Evolutionary conservation across 805 yeast species (phyloP).

Genomic region (Starmerella asiatica): DNA sequence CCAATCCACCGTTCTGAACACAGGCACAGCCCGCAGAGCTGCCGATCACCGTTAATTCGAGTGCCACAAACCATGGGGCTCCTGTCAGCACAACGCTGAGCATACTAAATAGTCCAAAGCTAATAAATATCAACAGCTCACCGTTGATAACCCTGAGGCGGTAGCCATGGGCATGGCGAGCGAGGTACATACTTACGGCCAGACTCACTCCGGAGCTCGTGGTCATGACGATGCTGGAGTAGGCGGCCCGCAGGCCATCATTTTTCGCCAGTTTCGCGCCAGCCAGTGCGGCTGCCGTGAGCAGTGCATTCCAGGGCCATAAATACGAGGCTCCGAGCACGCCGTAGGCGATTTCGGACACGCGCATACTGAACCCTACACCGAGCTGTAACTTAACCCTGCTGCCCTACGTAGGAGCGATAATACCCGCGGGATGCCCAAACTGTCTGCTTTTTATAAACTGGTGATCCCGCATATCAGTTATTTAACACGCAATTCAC

Average conservation of each 20-base stretch:
- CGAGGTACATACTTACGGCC: conserved; percentile 43
- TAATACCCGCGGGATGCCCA: too few species aligned
- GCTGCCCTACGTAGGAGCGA: too few species aligned
- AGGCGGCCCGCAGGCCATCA: conserved; percentile 34
- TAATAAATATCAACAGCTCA: conserved; percentile 39
- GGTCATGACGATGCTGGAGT: conserved; percentile 79
- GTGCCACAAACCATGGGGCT: conserved; percentile 26
- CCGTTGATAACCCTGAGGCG: conserved; percentile 47
- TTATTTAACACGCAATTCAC: too few species aligned
- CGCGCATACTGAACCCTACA: too few species aligned
- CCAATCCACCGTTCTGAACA: conserved; percentile 84
- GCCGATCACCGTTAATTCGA: conserved; percentile 48
- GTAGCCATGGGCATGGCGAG: conserved; percentile 55
- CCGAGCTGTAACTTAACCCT: too few species aligned
- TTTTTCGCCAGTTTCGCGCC: conserved; percentile 39
- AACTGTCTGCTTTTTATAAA: too few species aligned
- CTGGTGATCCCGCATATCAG: too few species aligned
- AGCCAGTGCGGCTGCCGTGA: conserved; percentile 76
- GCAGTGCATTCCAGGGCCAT: conserved; percentile 95
- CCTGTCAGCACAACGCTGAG: conserved; percentile 43
- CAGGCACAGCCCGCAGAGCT: conserved; percentile 67
- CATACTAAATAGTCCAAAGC: too few species aligned
- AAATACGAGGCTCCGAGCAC: conserved; percentile 63
- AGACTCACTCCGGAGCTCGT: conserved; percentile 62
- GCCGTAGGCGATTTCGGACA: conserved; percentile 31